Evolutionary conservation across 2,329 filamentous ascomycete species (phyloP).

Genomic region (Exophiala sp.): DNA sequence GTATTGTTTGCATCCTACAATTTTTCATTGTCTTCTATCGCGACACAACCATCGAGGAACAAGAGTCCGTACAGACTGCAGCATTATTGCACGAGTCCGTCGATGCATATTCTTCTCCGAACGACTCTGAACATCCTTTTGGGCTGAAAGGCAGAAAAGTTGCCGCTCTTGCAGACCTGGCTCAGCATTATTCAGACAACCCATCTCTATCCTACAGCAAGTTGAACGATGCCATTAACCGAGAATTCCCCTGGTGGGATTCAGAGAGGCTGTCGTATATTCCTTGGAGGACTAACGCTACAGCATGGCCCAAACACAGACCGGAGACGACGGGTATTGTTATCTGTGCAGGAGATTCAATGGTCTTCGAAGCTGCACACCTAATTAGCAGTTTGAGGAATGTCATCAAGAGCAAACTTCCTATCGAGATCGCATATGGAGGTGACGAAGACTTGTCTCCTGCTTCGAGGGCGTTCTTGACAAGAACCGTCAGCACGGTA

Average conservation of each 20-base stretch:
- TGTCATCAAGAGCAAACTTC: slow-evolving; percentile 12
- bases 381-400: slow-evolving; percentile 18
- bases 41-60: no score
- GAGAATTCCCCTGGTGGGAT: slow-evolving; percentile 10
- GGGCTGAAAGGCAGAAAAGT: slow-evolving; percentile 1
- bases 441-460: slow-evolving; percentile 14
- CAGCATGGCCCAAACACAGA: neutral
- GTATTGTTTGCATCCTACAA: no score
- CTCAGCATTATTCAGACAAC: neutral
- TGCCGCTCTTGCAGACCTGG: slow-evolving; percentile 1
- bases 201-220: neutral
- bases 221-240: neutral
- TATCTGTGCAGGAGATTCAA: slow-evolving; percentile 10
- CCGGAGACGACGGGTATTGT: slow-evolving; percentile 12
- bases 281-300: slow-evolving; percentile 2
- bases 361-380: slow-evolving; percentile 13
- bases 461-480: neutral
- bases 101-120: no score
- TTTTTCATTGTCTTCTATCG: no score
- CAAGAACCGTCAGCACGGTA: slow-evolving; percentile 6
- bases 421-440: slow-evolving; percentile 22
- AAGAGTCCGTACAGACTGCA: no score
- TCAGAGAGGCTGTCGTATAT: neutral
- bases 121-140: no score
- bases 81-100: no score